Percentiles rank a stretch among this genome's conserved stretches.
phyloP scores from a whole-genome alignment of 345 rosid species.

The Salix dunnii region DNA sequence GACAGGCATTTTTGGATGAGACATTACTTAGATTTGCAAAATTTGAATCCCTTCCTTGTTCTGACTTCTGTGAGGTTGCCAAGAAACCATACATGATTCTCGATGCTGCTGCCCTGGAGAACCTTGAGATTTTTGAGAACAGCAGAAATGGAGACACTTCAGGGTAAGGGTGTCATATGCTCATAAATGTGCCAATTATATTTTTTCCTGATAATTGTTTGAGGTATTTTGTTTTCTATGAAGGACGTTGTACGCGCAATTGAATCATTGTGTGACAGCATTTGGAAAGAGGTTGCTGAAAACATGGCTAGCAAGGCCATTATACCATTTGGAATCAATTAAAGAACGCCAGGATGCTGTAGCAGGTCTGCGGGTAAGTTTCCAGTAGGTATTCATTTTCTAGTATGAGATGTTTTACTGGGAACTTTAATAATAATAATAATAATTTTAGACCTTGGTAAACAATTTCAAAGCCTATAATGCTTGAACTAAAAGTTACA shows the following conservation, averaged over 20 bases:
- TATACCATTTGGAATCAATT: constrained; percentile 56
- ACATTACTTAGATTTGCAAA: constrained; percentile 85
- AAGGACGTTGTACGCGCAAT: constrained; percentile 79
- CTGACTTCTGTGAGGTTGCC: constrained; percentile 47
- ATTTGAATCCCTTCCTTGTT: constrained; percentile 72
- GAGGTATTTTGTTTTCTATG: constrained; percentile 23
- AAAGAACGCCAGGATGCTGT: constrained; percentile 96
- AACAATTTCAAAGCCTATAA: not conserved
- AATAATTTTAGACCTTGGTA: not conserved
- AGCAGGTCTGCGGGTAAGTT: constrained; percentile 67
- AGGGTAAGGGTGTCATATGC: constrained; percentile 49
- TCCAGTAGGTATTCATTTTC: not conserved
- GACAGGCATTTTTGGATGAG: constrained; percentile 84
- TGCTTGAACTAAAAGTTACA: not conserved
- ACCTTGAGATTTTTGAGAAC: constrained; percentile 98
- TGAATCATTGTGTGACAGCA: constrained; percentile 94
- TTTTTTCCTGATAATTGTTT: constrained; percentile 17
- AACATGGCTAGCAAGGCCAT: constrained; percentile 93
- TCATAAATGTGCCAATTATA: constrained; percentile 7
- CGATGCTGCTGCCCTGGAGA: constrained; percentile 95
- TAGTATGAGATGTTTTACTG: not conserved
- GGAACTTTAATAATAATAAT: not conserved
- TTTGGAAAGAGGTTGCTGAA: constrained; percentile 86
- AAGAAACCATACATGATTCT: constrained; percentile 82
- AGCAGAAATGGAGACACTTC: constrained; percentile 74